Conservation (phyloP, 805 yeast species). For the Kodamaea kaohsiungensis region DNA sequence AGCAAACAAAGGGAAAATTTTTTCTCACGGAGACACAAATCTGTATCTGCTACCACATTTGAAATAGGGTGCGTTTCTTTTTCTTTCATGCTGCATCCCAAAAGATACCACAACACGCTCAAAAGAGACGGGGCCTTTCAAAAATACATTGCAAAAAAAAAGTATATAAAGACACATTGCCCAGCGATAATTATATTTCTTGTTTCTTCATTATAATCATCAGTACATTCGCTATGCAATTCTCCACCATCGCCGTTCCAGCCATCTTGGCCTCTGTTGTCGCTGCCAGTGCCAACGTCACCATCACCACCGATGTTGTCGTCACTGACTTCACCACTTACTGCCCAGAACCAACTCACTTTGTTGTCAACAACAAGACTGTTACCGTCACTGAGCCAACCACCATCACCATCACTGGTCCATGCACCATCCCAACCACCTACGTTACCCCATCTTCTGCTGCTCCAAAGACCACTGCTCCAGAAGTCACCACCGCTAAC, state of each 20-base stretch:
- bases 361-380: constrained; percentile 66
- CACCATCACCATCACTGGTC: constrained; percentile 84
- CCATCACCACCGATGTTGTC: constrained; percentile 53
- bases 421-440: constrained; percentile 69
- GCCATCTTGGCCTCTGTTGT: constrained; percentile 46
- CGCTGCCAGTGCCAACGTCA: constrained; percentile 46
- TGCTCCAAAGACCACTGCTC: constrained; percentile 13
- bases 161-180: constrained; percentile 1
- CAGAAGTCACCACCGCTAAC: constrained; percentile 22
- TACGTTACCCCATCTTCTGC: constrained; percentile 25
- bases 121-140: neutral
- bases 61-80: no score
- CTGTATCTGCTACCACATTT: no score
- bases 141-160: neutral
- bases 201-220: constrained; percentile 1
- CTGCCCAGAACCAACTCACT: constrained; percentile 75
- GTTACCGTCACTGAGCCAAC: constrained; percentile 77
- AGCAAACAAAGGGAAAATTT: neutral
- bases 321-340: constrained; percentile 77
- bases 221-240: constrained; percentile 29
- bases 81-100: neutral
- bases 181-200: neutral
- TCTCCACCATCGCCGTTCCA: constrained; percentile 35
- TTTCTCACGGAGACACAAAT: no score
- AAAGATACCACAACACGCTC: neutral